Evolutionary conservation across 2,329 filamentous ascomycete genomes (phyloP).

Genomic region (Tricladium varicosporioides): DNA sequence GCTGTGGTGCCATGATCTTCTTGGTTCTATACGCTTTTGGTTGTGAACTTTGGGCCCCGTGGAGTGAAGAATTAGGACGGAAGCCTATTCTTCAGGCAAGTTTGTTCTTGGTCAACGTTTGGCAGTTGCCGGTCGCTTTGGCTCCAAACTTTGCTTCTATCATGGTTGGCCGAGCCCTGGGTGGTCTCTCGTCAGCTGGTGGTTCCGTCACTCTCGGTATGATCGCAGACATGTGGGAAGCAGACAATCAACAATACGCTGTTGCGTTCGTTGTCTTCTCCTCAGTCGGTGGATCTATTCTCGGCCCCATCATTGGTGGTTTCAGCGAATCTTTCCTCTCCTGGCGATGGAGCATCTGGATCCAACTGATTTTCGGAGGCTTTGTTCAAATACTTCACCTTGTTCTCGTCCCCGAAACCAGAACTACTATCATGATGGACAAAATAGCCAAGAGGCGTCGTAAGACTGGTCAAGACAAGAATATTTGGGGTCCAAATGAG

Average conservation of each 20-base stretch:
- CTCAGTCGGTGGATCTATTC: constrained; percentile 72
- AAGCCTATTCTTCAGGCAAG: constrained; percentile 73
- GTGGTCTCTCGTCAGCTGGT: constrained; percentile 69
- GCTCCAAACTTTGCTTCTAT: constrained; percentile 71
- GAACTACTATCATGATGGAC: constrained; percentile 75
- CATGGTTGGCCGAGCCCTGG: constrained; percentile 67
- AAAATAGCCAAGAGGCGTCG: constrained; percentile 73
- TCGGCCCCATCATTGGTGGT: constrained; percentile 76
- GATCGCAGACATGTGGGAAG: constrained; percentile 73
- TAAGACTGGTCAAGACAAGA: constrained; percentile 52
- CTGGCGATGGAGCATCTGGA: constrained; percentile 83
- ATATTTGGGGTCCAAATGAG: constrained; percentile 71
- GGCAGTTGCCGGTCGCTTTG: constrained; percentile 68
- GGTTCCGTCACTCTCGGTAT: constrained; percentile 73
- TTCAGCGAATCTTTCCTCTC: constrained; percentile 65
- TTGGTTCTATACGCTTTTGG: constrained; percentile 79
- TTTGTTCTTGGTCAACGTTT: constrained; percentile 75
- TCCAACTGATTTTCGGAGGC: constrained; percentile 76
- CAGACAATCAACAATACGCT: constrained; percentile 70
- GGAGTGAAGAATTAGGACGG: constrained; percentile 80
- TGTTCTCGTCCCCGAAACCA: constrained; percentile 73
- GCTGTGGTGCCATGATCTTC: constrained; percentile 75
- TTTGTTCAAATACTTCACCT: constrained; percentile 67
- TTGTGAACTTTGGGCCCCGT: constrained; percentile 85
- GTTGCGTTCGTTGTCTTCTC: constrained; percentile 77